These are phyloP conservation scores for Auricularia sp. DNA, from an alignment of 768 basidiomycete species.

Conservation along the genomic window DNA sequence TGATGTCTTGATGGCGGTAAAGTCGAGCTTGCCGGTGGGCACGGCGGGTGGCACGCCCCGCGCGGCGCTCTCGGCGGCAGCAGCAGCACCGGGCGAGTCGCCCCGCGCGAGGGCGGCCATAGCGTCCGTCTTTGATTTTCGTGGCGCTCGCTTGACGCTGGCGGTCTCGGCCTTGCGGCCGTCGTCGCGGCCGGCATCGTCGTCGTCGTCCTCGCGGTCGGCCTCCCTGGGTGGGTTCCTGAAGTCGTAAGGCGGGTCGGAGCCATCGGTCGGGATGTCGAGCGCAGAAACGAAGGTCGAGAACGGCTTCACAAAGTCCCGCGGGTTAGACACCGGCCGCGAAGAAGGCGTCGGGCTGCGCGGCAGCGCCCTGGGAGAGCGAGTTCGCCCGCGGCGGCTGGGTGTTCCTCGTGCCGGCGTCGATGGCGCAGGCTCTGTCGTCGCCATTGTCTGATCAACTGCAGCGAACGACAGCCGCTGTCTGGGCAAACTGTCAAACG, in stretches of 20 bases:
- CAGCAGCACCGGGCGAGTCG: constrained; percentile 44
- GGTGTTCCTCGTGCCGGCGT: not conserved
- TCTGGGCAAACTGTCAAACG: too few relatives aligned
- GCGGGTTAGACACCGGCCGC: not conserved
- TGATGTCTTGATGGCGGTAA: constrained; percentile 61
- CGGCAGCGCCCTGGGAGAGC: not conserved
- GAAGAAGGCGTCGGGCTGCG: not conserved
- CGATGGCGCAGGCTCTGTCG: not conserved
- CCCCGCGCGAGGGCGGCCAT: constrained; percentile 65
- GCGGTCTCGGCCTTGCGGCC: not conserved
- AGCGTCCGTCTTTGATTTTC: constrained; percentile 86
- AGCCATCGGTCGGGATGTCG: constrained; percentile 1
- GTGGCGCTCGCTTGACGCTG: constrained; percentile 52
- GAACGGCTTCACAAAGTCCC: constrained; percentile 2
- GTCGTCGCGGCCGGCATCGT: not conserved
- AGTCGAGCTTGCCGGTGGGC: constrained; percentile 37
- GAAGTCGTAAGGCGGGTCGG: not conserved
- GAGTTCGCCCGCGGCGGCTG: not conserved
- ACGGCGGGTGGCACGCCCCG: constrained; percentile 14
- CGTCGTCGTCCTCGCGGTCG: not conserved
- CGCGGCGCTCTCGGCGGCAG: constrained; percentile 37
- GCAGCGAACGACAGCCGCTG: not conserved
- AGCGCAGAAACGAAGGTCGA: not conserved
- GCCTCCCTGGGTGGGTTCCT: not conserved
- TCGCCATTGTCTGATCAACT: not conserved